Percentiles rank a stretch among this genome's conserved stretches.
Conservation (phyloP, 2,329 filamentous ascomycete species). For the Piedraia hortae region DNA sequence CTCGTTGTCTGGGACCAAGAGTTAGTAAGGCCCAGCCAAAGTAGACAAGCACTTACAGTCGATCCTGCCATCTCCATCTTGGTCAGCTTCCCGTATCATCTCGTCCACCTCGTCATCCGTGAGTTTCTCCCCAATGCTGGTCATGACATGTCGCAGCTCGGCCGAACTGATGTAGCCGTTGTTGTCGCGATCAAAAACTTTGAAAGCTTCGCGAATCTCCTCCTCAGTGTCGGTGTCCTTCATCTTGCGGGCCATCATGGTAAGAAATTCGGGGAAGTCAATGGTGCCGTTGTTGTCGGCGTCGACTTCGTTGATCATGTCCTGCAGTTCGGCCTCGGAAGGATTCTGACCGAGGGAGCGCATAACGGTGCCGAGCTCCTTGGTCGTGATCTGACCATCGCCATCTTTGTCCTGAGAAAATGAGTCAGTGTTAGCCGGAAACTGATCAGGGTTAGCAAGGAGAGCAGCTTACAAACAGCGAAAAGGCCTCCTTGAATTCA, state of each 20-base stretch:
- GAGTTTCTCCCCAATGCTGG: constrained; percentile 34
- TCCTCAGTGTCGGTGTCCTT: constrained; percentile 34
- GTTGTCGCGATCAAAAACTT: constrained; percentile 37
- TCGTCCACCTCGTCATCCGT: constrained; percentile 36
- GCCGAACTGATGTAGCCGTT: constrained; percentile 36
- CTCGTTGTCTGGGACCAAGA: constrained; percentile 21
- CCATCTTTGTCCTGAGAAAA: constrained; percentile 26
- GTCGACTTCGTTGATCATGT: constrained; percentile 41
- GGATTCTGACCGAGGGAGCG: constrained; percentile 34
- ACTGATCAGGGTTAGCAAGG: neutral
- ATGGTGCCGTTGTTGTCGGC: constrained; percentile 37
- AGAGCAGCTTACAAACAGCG: constrained; percentile 66
- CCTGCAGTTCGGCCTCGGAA: constrained; percentile 32
- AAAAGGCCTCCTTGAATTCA: constrained; percentile 99
- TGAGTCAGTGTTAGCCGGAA: constrained; percentile 4
- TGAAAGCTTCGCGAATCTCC: constrained; percentile 37
- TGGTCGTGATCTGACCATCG: constrained; percentile 36
- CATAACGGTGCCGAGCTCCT: constrained; percentile 36
- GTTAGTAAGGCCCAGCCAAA: neutral
- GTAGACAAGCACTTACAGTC: constrained; percentile 24
- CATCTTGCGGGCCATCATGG: constrained; percentile 37
- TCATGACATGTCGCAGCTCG: constrained; percentile 35
- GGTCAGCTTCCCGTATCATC: constrained; percentile 37
- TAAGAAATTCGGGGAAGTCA: constrained; percentile 37
- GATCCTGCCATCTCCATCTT: constrained; percentile 35